Evolutionary conservation across 2,329 filamentous ascomycete species (phyloP).

Genomic region (Colletotrichum liaoningense): DNA sequence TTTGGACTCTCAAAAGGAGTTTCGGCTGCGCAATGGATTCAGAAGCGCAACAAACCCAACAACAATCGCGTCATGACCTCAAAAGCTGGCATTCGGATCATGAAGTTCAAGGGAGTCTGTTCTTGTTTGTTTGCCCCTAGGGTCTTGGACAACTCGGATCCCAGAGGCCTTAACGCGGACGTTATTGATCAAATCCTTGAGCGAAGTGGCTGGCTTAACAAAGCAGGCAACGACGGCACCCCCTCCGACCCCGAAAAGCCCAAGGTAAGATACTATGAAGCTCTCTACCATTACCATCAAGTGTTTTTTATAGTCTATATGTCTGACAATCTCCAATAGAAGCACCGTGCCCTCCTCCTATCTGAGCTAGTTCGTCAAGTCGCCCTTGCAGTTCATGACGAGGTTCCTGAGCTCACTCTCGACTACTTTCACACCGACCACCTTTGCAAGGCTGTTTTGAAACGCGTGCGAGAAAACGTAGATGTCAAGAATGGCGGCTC

Average conservation of each 20-base stretch:
- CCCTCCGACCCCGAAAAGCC: background rate
- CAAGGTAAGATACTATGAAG: background rate
- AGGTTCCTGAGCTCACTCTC: conserved; percentile 2
- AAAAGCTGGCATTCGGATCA: conserved; percentile 29
- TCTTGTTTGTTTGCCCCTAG: background rate
- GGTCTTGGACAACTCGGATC: background rate
- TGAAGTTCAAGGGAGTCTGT: conserved; percentile 29
- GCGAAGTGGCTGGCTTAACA: background rate
- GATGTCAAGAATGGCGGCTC: background rate
- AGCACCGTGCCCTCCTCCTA: background rate
- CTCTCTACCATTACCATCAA: background rate
- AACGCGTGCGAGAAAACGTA: conserved; percentile 1
- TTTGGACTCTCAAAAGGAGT: conserved; percentile 37
- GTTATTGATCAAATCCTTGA: conserved; percentile 13
- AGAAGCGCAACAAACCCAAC: conserved; percentile 23
- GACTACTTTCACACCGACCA: conserved; percentile 4
- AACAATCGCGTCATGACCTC: conserved; percentile 17
- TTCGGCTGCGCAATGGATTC: conserved; percentile 37
- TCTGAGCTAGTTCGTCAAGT: conserved; percentile 2
- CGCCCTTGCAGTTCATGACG: background rate
- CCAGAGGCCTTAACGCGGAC: conserved; percentile 5
- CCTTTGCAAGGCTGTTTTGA: background rate
- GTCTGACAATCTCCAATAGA: too few species aligned
- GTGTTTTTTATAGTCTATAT: too few species aligned
- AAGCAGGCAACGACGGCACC: background rate